phyloP scores from a whole-genome alignment of 208 protist species.

The Crithidia fasciculata region DNA sequence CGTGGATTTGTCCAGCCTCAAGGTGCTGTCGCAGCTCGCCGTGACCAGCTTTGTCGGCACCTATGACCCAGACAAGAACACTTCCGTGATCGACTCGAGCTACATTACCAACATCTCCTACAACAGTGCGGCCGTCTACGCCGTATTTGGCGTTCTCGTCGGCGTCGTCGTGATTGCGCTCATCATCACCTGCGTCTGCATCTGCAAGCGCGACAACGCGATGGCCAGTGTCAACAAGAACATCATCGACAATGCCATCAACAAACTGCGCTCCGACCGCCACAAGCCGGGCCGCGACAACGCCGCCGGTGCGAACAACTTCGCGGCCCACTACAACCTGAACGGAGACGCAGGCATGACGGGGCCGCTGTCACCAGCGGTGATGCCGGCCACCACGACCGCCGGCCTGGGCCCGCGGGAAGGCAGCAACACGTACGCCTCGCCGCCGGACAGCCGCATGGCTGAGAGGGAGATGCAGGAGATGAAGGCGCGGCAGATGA shows the following conservation, averaged over 20 bases:
- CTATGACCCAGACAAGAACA: constrained; percentile 13
- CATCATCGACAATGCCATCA: constrained; percentile 29
- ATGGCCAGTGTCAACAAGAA: constrained; percentile 18
- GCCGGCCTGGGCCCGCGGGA: not conserved
- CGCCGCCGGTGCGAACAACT: not conserved
- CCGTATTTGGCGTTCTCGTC: constrained; percentile 26
- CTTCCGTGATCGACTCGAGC: not conserved
- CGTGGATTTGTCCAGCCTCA: constrained; percentile 8
- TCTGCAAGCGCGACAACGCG: constrained; percentile 16
- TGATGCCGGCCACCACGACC: not conserved
- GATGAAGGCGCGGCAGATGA: constrained; percentile 3
- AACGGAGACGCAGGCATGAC: not conserved
- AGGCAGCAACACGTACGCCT: constrained; percentile 3
- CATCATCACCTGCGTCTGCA: constrained; percentile 16
- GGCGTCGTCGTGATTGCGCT: constrained; percentile 6
- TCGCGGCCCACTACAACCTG: constrained; percentile 16
- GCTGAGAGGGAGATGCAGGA: constrained; percentile 26
- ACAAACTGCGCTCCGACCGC: constrained; percentile 6
- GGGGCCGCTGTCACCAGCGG: not conserved
- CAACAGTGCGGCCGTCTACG: constrained; percentile 7
- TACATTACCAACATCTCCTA: constrained; percentile 17
- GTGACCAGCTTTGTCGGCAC: constrained; percentile 4
- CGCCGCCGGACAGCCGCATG: not conserved
- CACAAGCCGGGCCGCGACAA: constrained; percentile 1
- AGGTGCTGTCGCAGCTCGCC: not conserved